Evolutionary conservation across 2,329 filamentous ascomycete species (phyloP), one percentile per base, ranked within the genome.

Genomic region (Whalleya microplaca): DNA sequence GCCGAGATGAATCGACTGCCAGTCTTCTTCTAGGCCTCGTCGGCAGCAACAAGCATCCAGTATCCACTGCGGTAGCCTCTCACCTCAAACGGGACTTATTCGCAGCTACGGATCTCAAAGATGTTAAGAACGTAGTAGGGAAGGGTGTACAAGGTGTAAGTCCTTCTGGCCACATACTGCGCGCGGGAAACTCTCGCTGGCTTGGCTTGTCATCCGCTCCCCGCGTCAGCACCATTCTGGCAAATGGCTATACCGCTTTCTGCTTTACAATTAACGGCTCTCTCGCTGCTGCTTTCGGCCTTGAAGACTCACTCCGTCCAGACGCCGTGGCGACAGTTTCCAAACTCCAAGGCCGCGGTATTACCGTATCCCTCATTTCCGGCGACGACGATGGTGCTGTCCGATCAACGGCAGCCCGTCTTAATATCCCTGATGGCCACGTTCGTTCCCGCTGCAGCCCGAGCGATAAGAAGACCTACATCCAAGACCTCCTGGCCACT

Each of bases 351-450:
- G 56, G 72, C 84, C 16, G 51, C 68, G 0, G 74, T 84, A 1
- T 79, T 81, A 50, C 61, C 85, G 4, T 27, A 9, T 27, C 23
- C 9, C 65, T 84, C 41, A 82, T 78, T 9, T 27, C 23, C 2
- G 83, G 82, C 5, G 83, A 85, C 45, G 79, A 84, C 40, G 71
- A 78, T n/a, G 72, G 71, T n/a, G 75, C 80, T 14, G 83, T 85
- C 1, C 68, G 69, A 1, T 55, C 64, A 2, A 62, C 80, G 0
- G 78, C 80, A 2, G 29, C 54, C 0, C 61, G 69, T n/a, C 67
- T 84, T 2, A 64, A 63, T 12, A 80, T 84, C 19, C 61, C 73
- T 2, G 37, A 45, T 0, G 53, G 59, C 2, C 74, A 78, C 16
- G 70, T 78, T 4, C 72, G 72, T 2, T 74, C 81, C 16, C 73